Conservation (phyloP, 2,329 filamentous ascomycete genomes). For the Stachybotrys echinatus region DNA sequence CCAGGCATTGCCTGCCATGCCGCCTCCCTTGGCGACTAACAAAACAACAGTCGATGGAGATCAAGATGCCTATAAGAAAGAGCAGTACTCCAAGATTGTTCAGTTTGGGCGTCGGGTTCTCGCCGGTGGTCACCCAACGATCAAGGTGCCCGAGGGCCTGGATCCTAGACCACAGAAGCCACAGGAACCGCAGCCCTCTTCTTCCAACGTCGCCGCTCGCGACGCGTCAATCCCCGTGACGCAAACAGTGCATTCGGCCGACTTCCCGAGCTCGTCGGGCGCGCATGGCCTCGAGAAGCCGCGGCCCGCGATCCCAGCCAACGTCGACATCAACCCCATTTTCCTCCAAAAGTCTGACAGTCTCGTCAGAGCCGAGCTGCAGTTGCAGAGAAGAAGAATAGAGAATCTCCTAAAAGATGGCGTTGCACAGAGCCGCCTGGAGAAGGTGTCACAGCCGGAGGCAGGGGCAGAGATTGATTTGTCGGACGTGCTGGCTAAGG, state of each 20-base stretch:
- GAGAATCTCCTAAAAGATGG: slow-evolving; percentile 76
- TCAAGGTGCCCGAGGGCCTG: slow-evolving; percentile 48
- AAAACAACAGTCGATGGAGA: not conserved
- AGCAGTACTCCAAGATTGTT: slow-evolving; percentile 75
- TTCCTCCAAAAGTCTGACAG: slow-evolving; percentile 82
- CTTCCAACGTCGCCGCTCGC: slow-evolving; percentile 11
- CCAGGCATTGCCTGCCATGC: not conserved
- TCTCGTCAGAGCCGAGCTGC: slow-evolving; percentile 74
- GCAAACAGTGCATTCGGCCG: slow-evolving; percentile 13
- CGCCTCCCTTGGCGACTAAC: not conserved
- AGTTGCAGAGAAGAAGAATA: slow-evolving; percentile 73
- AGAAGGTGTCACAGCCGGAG: slow-evolving; percentile 42
- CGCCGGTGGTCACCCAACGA: slow-evolving; percentile 65
- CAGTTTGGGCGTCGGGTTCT: slow-evolving; percentile 76
- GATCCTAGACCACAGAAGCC: slow-evolving; percentile 14
- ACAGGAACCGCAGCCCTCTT: too few species aligned
- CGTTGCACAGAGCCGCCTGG: slow-evolving; percentile 55
- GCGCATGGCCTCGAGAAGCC: not conserved
- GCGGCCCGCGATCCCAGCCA: slow-evolving; percentile 20
- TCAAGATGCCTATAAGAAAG: slow-evolving; percentile 5
- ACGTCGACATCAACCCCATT: slow-evolving; percentile 73
- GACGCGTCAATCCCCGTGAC: slow-evolving; percentile 11
- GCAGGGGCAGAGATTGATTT: slow-evolving; percentile 63
- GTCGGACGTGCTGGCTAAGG: slow-evolving; percentile 66
- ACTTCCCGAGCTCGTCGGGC: slow-evolving; percentile 24